phyloP scores from a whole-genome alignment of 352 stramenopile genomes.

The Thraustochytrium striatum region DNA sequence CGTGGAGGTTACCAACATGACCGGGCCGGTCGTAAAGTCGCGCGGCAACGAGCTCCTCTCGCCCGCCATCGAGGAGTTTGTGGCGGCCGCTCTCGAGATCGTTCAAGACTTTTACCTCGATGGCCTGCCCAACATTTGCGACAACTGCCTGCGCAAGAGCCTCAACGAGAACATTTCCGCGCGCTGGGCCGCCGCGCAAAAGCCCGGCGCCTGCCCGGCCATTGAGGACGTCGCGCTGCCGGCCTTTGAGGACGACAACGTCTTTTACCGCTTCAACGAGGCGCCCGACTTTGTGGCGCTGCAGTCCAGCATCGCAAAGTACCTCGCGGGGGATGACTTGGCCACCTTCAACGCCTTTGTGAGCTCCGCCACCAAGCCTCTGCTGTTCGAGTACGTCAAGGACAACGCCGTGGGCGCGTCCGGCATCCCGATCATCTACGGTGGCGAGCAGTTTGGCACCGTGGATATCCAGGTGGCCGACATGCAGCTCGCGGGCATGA shows the following conservation, averaged over 20 bases:
- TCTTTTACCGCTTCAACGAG: constrained; percentile 1
- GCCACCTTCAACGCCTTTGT: background rate
- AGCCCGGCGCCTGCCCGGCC: background rate
- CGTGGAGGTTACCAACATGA: background rate
- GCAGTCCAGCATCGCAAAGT: background rate
- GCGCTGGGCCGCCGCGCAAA: background rate
- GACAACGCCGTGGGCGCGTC: background rate
- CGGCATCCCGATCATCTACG: constrained; percentile 1
- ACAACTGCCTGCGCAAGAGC: background rate
- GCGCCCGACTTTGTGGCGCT: background rate
- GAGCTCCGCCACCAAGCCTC: background rate
- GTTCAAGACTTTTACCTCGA: background rate
- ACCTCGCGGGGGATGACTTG: background rate
- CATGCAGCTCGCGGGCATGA: background rate
- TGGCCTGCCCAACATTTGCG: background rate
- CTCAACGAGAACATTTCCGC: background rate
- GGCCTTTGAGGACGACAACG: background rate
- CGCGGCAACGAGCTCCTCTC: background rate
- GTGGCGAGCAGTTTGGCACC: background rate
- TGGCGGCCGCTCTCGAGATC: background rate
- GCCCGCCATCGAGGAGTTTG: background rate
- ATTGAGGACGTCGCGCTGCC: background rate
- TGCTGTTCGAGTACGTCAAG: background rate
- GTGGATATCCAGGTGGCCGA: background rate
- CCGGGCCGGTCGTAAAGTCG: background rate